Evolutionary conservation across 2,329 filamentous ascomycete genomes (phyloP).

Genomic region (Basipetospora sp.): DNA sequence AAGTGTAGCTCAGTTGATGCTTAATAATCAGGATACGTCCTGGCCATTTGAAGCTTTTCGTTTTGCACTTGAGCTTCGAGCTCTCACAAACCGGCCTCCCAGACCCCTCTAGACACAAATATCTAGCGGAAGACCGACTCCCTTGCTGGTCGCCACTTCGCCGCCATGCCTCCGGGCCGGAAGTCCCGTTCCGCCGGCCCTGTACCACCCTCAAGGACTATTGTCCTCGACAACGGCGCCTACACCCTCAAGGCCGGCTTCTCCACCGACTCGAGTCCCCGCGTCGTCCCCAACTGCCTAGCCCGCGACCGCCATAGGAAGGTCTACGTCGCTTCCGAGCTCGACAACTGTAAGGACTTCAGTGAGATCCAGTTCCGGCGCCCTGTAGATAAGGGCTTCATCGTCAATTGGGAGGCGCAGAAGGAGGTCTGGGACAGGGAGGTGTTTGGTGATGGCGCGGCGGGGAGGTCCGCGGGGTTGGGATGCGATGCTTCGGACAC

Average conservation of each 20-base stretch:
- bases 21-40: no score
- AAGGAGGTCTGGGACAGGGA: slow-evolving; percentile 91
- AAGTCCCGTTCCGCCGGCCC: slow-evolving; percentile 39
- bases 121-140: no score
- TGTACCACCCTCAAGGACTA: slow-evolving; percentile 47
- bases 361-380: slow-evolving; percentile 76
- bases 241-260: slow-evolving; percentile 85
- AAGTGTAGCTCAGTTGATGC: no score
- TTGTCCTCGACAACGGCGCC: slow-evolving; percentile 87
- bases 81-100: no score
- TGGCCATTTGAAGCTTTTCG: no score
- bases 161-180: slow-evolving; percentile 29
- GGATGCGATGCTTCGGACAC: slow-evolving; percentile 66
- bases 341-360: slow-evolving; percentile 71
- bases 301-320: slow-evolving; percentile 67
- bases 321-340: slow-evolving; percentile 64
- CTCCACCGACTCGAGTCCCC: slow-evolving; percentile 36
- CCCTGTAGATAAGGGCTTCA: slow-evolving; percentile 84
- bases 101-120: no score
- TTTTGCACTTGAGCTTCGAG: no score
- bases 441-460: slow-evolving; percentile 48
- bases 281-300: slow-evolving; percentile 74
- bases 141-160: no score
- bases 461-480: slow-evolving; percentile 40
- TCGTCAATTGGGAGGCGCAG: slow-evolving; percentile 93